Conservation (phyloP, 768 basidiomycete species). For the Boletus tomentosulus region DNA sequence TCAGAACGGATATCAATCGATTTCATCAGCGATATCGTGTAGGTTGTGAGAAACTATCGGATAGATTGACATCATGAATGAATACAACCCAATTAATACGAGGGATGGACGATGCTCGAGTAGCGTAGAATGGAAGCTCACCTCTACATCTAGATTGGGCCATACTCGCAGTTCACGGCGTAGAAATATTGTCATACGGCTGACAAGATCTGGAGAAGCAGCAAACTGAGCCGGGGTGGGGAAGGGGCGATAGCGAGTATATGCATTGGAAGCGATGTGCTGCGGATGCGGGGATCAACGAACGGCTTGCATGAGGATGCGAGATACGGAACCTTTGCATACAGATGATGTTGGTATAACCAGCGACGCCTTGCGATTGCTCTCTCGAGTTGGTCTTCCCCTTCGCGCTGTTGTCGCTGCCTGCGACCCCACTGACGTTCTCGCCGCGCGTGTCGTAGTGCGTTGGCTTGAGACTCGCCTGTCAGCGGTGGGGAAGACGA, state of each 20-base stretch:
- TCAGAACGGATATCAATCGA: slow-evolving; percentile 89
- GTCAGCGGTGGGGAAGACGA: slow-evolving; percentile 41
- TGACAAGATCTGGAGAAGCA: slow-evolving; percentile 67
- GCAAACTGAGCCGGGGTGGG: slow-evolving; percentile 85
- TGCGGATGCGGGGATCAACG: slow-evolving; percentile 29
- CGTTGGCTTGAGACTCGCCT: slow-evolving; percentile 24
- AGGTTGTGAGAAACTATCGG: slow-evolving; percentile 78
- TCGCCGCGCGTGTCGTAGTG: slow-evolving; percentile 30
- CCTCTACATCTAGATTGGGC: slow-evolving; percentile 88
- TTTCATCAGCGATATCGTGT: slow-evolving; percentile 88
- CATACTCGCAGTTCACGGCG: slow-evolving; percentile 86
- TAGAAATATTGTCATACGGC: slow-evolving; percentile 74
- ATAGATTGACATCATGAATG: slow-evolving; percentile 6
- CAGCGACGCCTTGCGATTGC: slow-evolving; percentile 71
- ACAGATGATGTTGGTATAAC: slow-evolving; percentile 77
- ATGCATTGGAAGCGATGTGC: slow-evolving; percentile 88
- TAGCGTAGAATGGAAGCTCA: slow-evolving; percentile 28
- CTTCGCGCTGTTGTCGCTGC: slow-evolving; percentile 46
- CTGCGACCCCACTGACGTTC: slow-evolving; percentile 57
- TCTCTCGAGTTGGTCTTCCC: slow-evolving; percentile 67
- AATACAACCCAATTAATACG: slow-evolving; percentile 6
- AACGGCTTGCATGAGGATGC: background rate
- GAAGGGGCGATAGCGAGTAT: slow-evolving; percentile 84
- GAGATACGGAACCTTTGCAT: slow-evolving; percentile 65
- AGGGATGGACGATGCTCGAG: background rate